phyloP scores from a whole-genome alignment of 2,329 filamentous ascomycete species.

The Orbilia javanica region DNA sequence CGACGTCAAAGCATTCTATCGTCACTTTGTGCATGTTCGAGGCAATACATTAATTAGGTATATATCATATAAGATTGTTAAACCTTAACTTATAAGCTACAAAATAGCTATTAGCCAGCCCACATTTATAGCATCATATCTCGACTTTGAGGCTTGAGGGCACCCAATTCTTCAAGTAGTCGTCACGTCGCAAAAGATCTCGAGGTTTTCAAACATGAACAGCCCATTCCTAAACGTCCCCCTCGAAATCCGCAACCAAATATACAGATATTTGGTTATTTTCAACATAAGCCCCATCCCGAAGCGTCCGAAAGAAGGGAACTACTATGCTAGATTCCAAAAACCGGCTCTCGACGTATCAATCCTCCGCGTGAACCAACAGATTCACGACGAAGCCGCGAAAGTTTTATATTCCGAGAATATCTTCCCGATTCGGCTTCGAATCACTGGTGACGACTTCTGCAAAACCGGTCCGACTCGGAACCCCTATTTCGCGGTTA shows the following conservation, averaged over 20 bases:
- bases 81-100: no score
- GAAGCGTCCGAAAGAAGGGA: not conserved
- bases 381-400: constrained; percentile 24
- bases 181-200: no score
- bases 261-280: constrained; percentile 13
- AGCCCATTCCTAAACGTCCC: constrained; percentile 14
- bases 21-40: no score
- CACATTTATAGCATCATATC: no score
- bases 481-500: not conserved
- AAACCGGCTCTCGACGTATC: not conserved
- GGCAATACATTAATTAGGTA: no score
- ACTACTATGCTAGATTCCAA: not conserved
- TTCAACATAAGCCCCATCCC: constrained; percentile 4
- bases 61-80: no score
- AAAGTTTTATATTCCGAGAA: constrained; percentile 10
- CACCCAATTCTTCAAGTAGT: no score
- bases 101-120: no score
- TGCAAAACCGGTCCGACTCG: not conserved
- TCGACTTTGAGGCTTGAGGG: no score
- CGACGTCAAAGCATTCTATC: no score
- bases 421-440: not conserved
- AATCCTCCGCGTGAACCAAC: constrained; percentile 1
- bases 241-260: constrained; percentile 19
- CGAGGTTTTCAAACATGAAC: not conserved
- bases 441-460: not conserved